phyloP scores from a whole-genome alignment of 257 asterid genomes.

The Solanum neorickii region DNA sequence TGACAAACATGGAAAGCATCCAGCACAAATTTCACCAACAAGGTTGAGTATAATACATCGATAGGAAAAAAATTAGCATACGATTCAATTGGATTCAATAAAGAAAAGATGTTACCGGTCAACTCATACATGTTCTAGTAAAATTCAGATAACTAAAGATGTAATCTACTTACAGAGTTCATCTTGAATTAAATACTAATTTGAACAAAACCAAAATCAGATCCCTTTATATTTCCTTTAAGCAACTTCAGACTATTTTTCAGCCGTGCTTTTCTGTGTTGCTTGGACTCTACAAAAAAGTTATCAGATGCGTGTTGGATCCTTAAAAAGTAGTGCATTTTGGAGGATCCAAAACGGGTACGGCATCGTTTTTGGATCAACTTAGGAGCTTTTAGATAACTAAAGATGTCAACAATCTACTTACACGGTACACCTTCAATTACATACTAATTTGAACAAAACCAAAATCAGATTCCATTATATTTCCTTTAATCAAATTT shows the following conservation, averaged over 20 bases:
- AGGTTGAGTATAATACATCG: background rate
- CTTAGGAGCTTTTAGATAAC: background rate
- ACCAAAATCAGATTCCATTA: background rate
- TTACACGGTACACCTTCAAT: background rate
- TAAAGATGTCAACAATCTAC: background rate
- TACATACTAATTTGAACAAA: background rate
- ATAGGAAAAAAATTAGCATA: background rate
- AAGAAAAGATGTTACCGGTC: background rate
- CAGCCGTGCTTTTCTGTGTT: background rate
- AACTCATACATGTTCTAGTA: background rate
- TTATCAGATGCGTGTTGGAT: background rate
- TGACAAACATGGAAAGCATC: background rate
- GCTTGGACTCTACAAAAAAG: background rate
- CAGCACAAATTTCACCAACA: background rate
- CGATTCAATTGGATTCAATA: background rate
- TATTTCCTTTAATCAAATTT: background rate
- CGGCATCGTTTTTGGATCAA: background rate
- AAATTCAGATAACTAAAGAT: background rate
- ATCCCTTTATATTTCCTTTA: background rate
- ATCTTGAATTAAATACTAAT: background rate
- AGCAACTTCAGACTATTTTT: background rate
- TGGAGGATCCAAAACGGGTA: background rate
- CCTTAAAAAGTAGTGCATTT: background rate
- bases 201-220: background rate
- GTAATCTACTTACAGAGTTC: background rate